Evolutionary conservation across 163 green algal genomes (phyloP).

Genomic region (Chloroidium sp.): DNA sequence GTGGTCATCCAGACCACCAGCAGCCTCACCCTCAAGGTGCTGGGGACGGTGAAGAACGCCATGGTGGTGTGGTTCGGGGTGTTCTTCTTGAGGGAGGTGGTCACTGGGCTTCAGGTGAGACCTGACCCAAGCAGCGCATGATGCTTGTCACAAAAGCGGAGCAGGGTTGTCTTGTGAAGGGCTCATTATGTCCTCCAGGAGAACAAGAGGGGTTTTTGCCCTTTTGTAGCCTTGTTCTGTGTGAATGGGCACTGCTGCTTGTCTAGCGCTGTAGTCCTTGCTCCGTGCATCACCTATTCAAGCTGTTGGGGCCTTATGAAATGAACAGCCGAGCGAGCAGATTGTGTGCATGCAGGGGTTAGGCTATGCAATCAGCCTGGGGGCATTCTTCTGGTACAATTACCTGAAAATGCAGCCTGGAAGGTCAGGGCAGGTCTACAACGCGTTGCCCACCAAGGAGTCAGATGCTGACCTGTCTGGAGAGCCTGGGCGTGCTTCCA

Average conservation of each 20-base stretch:
- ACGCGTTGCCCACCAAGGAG: background rate
- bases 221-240: background rate
- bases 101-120: slow-evolving; percentile 46
- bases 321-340: background rate
- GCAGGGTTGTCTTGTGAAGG: background rate
- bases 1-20: slow-evolving; percentile 73
- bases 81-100: slow-evolving; percentile 58
- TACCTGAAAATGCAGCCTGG: slow-evolving; percentile 26
- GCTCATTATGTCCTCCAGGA: background rate
- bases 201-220: background rate
- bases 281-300: background rate
- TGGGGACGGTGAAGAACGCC: slow-evolving; percentile 81
- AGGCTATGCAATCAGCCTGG: slow-evolving; percentile 38
- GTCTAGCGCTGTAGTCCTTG: background rate
- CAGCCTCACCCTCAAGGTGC: slow-evolving; percentile 71
- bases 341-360: slow-evolving; percentile 28
- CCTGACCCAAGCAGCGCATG: background rate
- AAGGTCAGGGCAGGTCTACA: background rate
- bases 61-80: slow-evolving; percentile 72
- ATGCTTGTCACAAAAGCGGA: background rate
- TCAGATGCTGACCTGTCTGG: background rate
- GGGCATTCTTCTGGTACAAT: slow-evolving; percentile 48
- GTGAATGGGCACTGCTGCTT: background rate
- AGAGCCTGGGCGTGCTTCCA: no score
- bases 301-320: background rate